Evolutionary conservation across 2,329 filamentous ascomycete species (phyloP).

Genomic region (Apiospora hydei): DNA sequence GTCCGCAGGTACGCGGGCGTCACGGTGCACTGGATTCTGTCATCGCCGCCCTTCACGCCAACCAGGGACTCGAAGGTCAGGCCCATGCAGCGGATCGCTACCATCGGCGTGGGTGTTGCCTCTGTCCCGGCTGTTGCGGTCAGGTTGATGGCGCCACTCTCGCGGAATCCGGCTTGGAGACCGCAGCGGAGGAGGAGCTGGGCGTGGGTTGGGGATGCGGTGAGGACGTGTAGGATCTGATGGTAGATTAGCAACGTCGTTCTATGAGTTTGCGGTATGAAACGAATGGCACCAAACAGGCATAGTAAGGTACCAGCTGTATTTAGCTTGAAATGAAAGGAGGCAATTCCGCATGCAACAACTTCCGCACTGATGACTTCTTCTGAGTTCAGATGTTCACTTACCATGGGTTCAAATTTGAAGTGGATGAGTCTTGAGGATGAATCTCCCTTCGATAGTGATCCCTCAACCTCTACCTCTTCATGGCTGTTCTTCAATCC

Average conservation of each 20-base stretch:
- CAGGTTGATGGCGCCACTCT: slow-evolving; percentile 83
- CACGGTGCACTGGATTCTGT: slow-evolving; percentile 57
- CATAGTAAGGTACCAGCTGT: not conserved
- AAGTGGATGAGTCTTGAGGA: slow-evolving; percentile 68
- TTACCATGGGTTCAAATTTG: slow-evolving; percentile 95
- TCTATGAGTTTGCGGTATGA: not conserved
- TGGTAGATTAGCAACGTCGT: not conserved
- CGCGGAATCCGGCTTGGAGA: slow-evolving; percentile 83
- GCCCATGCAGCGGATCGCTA: slow-evolving; percentile 85
- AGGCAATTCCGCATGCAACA: not conserved
- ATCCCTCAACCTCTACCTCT: slow-evolving; percentile 24
- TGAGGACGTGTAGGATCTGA: slow-evolving; percentile 88
- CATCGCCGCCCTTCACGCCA: slow-evolving; percentile 55
- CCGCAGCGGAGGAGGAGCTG: slow-evolving; percentile 79
- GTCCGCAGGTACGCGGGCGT: slow-evolving; percentile 70
- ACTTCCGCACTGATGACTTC: not conserved
- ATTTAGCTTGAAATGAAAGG: not conserved
- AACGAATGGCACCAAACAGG: not conserved
- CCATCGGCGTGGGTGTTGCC: slow-evolving; percentile 67
- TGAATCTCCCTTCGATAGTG: not conserved
- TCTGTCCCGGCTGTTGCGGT: slow-evolving; percentile 41
- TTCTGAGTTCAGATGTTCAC: slow-evolving; percentile 38
- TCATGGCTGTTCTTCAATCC: slow-evolving; percentile 38
- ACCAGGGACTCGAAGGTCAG: slow-evolving; percentile 83
- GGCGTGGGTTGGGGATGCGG: slow-evolving; percentile 76